Evolutionary conservation across 2,329 filamentous ascomycete genomes (phyloP).

Genomic region (Neocatenulostroma microsporum): DNA sequence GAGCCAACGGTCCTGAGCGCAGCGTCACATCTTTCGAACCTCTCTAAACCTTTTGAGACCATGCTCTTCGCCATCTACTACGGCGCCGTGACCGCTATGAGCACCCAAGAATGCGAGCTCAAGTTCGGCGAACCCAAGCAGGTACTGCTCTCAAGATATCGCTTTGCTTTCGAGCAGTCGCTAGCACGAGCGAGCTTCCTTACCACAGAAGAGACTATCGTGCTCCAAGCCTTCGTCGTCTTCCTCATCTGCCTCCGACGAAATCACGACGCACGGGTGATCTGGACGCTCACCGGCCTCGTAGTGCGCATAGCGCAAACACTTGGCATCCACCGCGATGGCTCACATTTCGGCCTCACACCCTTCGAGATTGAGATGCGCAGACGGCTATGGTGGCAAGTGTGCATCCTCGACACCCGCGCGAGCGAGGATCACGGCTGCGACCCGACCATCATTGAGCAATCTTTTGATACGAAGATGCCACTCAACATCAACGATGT

Average conservation of each 20-base stretch:
- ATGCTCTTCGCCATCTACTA: constrained; percentile 58
- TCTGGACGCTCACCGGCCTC: constrained; percentile 54
- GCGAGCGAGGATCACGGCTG: constrained; percentile 57
- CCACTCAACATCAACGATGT: constrained; percentile 51
- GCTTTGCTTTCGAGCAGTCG: constrained; percentile 57
- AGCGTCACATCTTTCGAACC: constrained; percentile 50
- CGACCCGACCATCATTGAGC: constrained; percentile 51
- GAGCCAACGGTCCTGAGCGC: constrained; percentile 55
- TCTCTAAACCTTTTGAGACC: constrained; percentile 52
- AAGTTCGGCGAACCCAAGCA: constrained; percentile 47
- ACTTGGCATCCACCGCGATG: constrained; percentile 54
- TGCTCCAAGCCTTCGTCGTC: constrained; percentile 55
- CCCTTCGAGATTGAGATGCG: constrained; percentile 56
- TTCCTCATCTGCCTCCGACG: constrained; percentile 52
- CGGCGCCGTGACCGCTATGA: constrained; percentile 47
- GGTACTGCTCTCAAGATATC: constrained; percentile 47
- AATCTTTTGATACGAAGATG: constrained; percentile 54
- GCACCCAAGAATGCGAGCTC: constrained; percentile 39
- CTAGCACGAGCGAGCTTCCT: constrained; percentile 56
- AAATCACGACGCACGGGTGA: constrained; percentile 43
- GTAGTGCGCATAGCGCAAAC: constrained; percentile 53
- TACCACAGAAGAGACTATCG: constrained; percentile 53
- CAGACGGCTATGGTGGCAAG: constrained; percentile 53
- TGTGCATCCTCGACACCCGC: constrained; percentile 52
- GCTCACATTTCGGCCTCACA: constrained; percentile 45